phyloP scores from a whole-genome alignment of 2,329 filamentous ascomycete genomes.

The Huntiella decipiens region DNA sequence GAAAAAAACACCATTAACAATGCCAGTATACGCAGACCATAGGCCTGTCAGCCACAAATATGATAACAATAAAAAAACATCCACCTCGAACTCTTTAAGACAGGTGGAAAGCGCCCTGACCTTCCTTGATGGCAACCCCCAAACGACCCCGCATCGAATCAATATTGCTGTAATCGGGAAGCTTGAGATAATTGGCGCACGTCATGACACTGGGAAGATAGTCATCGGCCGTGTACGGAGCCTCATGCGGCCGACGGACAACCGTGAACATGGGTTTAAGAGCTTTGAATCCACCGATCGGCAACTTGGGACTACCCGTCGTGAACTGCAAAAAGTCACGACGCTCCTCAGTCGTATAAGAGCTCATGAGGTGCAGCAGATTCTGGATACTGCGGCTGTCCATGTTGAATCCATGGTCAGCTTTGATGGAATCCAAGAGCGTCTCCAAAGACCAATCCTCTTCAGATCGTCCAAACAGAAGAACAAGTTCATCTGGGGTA shows the following conservation, averaged over 20 bases:
- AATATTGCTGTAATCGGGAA: conserved; percentile 78
- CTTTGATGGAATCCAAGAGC: conserved; percentile 95
- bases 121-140: conserved; percentile 74
- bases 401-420: conserved; percentile 96
- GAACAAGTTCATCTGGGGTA: conserved; percentile 84
- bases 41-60: too few relatives aligned
- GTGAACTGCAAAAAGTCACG: conserved; percentile 96
- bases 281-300: conserved; percentile 94
- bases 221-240: conserved; percentile 83
- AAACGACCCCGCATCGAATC: conserved; percentile 62
- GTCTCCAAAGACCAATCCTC: conserved; percentile 98
- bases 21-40: too few relatives aligned
- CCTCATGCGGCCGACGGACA: conserved; percentile 95
- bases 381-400: conserved; percentile 93
- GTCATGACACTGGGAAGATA: conserved; percentile 99
- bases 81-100: conserved; percentile 33
- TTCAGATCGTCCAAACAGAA: conserved; percentile 78
- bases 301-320: conserved; percentile 91
- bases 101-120: conserved; percentile 92
- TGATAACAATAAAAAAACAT: background rate
- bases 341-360: conserved; percentile 53
- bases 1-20: too few relatives aligned
- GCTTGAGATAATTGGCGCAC: conserved; percentile 95
- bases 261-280: conserved; percentile 98
- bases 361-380: conserved; percentile 83